Evolutionary conservation across 31 red algal genomes (phyloP).

Genomic region (Endocladia muricata): DNA sequence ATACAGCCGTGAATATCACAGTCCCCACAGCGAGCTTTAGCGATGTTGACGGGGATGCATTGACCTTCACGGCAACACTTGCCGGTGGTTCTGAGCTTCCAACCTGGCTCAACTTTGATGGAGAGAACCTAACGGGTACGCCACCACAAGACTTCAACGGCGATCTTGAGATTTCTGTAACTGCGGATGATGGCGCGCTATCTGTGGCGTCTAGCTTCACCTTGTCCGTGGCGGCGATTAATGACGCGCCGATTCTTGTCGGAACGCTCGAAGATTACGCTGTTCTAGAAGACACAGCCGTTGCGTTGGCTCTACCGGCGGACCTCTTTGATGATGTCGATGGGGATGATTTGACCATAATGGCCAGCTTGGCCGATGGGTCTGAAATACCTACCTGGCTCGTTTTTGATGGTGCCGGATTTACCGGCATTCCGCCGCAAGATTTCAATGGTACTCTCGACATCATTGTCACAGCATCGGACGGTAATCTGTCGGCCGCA

Average conservation of each 20-base stretch:
- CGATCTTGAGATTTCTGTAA: too few relatives aligned
- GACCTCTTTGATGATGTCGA: neutral
- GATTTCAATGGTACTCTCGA: neutral
- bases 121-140: neutral
- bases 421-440: neutral
- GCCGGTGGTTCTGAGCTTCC: neutral
- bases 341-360: neutral
- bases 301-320: too few relatives aligned
- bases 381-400: neutral
- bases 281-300: too few relatives aligned
- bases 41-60: constrained; percentile 3
- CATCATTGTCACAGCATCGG: neutral
- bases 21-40: too few relatives aligned
- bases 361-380: neutral
- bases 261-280: too few relatives aligned
- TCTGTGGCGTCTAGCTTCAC: too few relatives aligned
- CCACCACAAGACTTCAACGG: too few relatives aligned
- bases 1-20: too few relatives aligned
- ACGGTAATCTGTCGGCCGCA: too few relatives aligned
- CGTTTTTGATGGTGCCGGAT: neutral
- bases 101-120: neutral
- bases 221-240: too few relatives aligned
- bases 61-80: neutral
- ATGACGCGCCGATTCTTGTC: too few relatives aligned
- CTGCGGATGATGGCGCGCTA: too few relatives aligned